Conservation (phyloP, 2,329 filamentous ascomycete species). For the Apiospora saccharicola region DNA sequence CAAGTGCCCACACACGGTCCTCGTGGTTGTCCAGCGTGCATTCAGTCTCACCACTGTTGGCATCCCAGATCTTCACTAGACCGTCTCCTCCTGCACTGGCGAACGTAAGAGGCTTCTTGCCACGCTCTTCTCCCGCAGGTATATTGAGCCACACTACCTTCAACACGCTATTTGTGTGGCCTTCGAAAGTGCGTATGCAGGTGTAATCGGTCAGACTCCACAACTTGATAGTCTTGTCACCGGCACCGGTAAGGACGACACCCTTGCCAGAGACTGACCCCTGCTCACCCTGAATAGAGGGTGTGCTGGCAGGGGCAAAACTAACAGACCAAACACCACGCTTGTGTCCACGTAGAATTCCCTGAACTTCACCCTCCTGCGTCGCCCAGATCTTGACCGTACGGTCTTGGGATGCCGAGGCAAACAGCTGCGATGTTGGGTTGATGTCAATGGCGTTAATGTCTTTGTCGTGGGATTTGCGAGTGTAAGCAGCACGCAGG, state of each 20-base stretch:
- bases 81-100: conserved; percentile 93
- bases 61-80: conserved; percentile 95
- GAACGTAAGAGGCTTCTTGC: conserved; percentile 72
- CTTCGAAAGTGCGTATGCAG: conserved; percentile 93
- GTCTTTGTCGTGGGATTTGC: conserved; percentile 97
- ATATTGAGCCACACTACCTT: conserved; percentile 87
- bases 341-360: conserved; percentile 90
- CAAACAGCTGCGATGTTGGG: conserved; percentile 79
- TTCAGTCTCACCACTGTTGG: conserved; percentile 81
- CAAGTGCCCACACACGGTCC: conserved; percentile 91
- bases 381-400: conserved; percentile 97
- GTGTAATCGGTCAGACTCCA: conserved; percentile 94
- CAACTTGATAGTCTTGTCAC: conserved; percentile 94
- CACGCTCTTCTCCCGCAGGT: conserved; percentile 56
- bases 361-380: conserved; percentile 87
- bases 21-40: conserved; percentile 96
- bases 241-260: conserved; percentile 86
- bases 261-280: conserved; percentile 79
- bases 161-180: conserved; percentile 93
- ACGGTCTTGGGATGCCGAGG: conserved; percentile 94
- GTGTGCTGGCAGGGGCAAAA: conserved; percentile 83
- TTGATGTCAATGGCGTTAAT: conserved; percentile 94
- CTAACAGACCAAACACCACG: conserved; percentile 95
- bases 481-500: conserved; percentile 78
- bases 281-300: conserved; percentile 74